A percentile compares a stretch with the other conserved stretches of the same genome.
phyloP scores from a whole-genome alignment of 257 asterid species.

The Petrea volubilis region DNA sequence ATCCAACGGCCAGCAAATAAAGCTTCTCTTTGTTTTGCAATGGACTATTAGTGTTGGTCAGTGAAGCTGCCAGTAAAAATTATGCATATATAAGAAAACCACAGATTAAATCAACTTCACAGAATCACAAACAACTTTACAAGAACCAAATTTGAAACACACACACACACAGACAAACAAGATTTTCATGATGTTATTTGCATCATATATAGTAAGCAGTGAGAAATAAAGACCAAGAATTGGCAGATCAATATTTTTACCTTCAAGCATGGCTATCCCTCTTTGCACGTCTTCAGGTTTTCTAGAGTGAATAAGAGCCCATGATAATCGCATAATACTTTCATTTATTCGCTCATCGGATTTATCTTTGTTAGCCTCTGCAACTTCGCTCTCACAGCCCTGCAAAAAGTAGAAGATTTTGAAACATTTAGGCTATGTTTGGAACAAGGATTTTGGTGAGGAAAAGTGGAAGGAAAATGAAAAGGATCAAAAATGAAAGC shows the following conservation, averaged over 20 bases:
- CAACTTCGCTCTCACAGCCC: slow-evolving; percentile 76
- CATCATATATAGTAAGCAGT: background rate
- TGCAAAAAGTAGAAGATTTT: slow-evolving; percentile 18
- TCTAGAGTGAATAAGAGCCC: slow-evolving; percentile 85
- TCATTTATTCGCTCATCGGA: slow-evolving; percentile 50
- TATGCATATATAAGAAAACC: background rate
- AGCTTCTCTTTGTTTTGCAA: slow-evolving; percentile 67
- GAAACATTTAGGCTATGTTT: no score
- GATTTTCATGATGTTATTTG: background rate
- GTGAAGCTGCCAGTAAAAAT: slow-evolving; percentile 46
- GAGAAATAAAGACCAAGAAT: background rate
- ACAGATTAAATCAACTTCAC: no score
- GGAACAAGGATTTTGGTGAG: no score
- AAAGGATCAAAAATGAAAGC: no score
- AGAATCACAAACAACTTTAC: background rate
- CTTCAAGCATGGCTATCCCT: slow-evolving; percentile 83
- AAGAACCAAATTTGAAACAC: background rate
- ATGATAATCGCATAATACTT: slow-evolving; percentile 72
- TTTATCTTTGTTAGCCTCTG: slow-evolving; percentile 48
- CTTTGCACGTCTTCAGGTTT: slow-evolving; percentile 67
- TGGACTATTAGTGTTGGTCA: slow-evolving; percentile 46
- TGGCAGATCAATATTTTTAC: slow-evolving; percentile 25
- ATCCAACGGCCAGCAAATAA: slow-evolving; percentile 66
- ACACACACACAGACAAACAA: background rate
- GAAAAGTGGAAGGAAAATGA: no score